A percentile compares a stretch with the other conserved stretches of the same genome.
phyloP scores from a whole-genome alignment of 352 stramenopile genomes.

The Phytophthora hibernalis region DNA sequence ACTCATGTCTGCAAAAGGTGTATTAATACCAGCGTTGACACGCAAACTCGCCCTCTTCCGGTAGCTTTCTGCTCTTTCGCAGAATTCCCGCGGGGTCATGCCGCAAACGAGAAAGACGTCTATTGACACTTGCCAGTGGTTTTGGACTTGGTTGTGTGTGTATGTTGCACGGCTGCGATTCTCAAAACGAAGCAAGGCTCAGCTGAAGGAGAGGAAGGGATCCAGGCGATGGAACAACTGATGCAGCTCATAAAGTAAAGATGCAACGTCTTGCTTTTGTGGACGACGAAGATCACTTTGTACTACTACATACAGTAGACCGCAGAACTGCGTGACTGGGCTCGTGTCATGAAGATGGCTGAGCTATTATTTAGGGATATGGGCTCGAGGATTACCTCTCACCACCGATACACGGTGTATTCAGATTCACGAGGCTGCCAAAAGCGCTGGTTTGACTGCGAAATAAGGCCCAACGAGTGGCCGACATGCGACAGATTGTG shows the following conservation, averaged over 20 bases:
- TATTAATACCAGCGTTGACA: too few species aligned
- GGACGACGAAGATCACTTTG: constrained; percentile 48
- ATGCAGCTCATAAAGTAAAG: constrained; percentile 34
- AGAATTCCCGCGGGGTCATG: too few species aligned
- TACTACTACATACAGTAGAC: constrained; percentile 55
- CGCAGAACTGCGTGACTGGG: constrained; percentile 49
- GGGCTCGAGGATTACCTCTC: too few species aligned
- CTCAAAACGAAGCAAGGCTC: not conserved
- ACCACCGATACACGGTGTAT: constrained; percentile 58
- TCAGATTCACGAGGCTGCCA: constrained; percentile 56
- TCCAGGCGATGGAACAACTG: constrained; percentile 36
- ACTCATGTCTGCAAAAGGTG: too few species aligned
- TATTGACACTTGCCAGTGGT: constrained; percentile 38
- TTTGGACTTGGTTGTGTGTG: constrained; percentile 70
- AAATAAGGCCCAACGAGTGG: too few species aligned
- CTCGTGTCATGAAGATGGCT: constrained; percentile 34
- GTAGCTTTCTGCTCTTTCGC: too few species aligned
- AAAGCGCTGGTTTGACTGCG: constrained; percentile 26
- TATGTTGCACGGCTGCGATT: constrained; percentile 44
- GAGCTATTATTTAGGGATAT: constrained; percentile 45
- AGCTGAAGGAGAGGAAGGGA: constrained; percentile 20
- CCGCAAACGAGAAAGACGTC: too few species aligned
- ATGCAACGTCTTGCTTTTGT: constrained; percentile 21
- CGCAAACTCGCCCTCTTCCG: too few species aligned
- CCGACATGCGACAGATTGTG: too few species aligned